Evolutionary conservation across 2,329 filamentous ascomycete genomes (phyloP), one percentile per base, ranked within the genome.

Genomic region (Biscogniauxia mediterranea): DNA sequence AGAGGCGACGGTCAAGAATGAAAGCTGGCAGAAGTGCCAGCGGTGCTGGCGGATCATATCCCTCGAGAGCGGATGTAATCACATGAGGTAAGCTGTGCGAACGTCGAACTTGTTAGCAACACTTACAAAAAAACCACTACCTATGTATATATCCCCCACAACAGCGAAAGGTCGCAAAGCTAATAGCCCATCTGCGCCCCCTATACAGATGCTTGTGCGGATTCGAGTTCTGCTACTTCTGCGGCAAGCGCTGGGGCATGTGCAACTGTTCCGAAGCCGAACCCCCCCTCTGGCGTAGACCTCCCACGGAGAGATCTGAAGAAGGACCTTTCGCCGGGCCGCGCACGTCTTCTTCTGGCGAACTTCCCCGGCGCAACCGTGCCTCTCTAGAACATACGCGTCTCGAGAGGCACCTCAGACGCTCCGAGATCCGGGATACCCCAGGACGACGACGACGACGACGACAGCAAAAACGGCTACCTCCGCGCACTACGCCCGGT

Each of bases 71-170:
- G 63, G 63, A 46, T 65, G 61, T 11, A 28, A 52, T n/a, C 61
- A 57, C 21, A 60, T 64, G 5, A 20, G 0, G 63, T 64, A n/a
- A 65, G 63, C 58, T 59, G 50, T 28, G 1, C 13, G 9, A 32
- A 13, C 5, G 28, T 13, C 28, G 28, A 13, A 9, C 28, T 32
- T 32, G 28, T 32, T 32, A 32, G 28, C 11, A n/a, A 11, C 3
- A n/a, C 11, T n/a, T 46, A 15, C 38, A 17, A 15, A 2, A 46
- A 5, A 5, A 15, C 2, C 11, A n/a, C 15, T n/a, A 46, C 7
- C 3, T 32, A 32, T 23, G 23, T 23, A 5, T 9, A 38, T 38
- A 38, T 38, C 32, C 13, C 38, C 7, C 11, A 46, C 38, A 9
- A 46, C 28, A 5, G 28, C 3, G 13, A n/a, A n/a, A n/a, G 17